A percentile compares a stretch with the other conserved stretches of the same genome.
These are phyloP conservation scores for Oryza rufipogon DNA, from an alignment of 176 grass and related monocot genomes.

Conservation along the genomic window DNA sequence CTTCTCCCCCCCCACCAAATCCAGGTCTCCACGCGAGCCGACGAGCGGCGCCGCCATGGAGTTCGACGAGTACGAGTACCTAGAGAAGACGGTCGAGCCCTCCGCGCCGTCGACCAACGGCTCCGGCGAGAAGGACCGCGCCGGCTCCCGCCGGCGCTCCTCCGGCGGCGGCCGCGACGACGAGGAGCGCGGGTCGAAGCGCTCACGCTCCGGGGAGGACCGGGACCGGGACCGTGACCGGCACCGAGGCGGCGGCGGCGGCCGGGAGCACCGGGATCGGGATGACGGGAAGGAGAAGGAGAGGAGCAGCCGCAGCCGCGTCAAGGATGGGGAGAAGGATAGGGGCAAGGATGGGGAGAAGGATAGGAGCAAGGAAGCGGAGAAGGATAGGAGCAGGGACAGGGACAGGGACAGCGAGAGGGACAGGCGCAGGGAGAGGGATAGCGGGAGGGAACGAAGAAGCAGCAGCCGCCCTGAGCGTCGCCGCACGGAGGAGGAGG, in stretches of 20 bases:
- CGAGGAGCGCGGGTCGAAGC: slow-evolving; percentile 67
- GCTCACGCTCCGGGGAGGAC: neutral
- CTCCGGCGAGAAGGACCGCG: slow-evolving; percentile 69
- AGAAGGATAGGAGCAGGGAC: neutral
- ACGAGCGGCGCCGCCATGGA: slow-evolving; percentile 53
- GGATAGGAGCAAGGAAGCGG: no score
- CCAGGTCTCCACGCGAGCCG: neutral
- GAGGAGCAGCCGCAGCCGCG: slow-evolving; percentile 53
- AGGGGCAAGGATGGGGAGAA: slow-evolving; percentile 22
- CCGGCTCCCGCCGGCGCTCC: slow-evolving; percentile 53
- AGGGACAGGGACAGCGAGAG: slow-evolving; percentile 50
- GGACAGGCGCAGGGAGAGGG: slow-evolving; percentile 32
- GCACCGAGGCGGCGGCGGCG: slow-evolving; percentile 46
- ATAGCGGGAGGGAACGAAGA: slow-evolving; percentile 60
- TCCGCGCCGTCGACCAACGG: slow-evolving; percentile 49
- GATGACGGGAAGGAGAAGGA: slow-evolving; percentile 64
- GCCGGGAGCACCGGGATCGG: slow-evolving; percentile 58
- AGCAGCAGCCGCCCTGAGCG: slow-evolving; percentile 65
- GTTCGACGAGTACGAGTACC: slow-evolving; percentile 97
- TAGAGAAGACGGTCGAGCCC: slow-evolving; percentile 87
- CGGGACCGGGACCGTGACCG: slow-evolving; percentile 40
- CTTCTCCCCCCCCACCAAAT: slow-evolving; percentile 1
- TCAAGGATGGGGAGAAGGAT: slow-evolving; percentile 48
- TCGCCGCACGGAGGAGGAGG: slow-evolving; percentile 64
- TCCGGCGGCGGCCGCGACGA: slow-evolving; percentile 41